These are phyloP conservation scores for Penicillium chermesinum DNA, from an alignment of 495 filamentous ascomycete genomes.

Conservation along the genomic window DNA sequence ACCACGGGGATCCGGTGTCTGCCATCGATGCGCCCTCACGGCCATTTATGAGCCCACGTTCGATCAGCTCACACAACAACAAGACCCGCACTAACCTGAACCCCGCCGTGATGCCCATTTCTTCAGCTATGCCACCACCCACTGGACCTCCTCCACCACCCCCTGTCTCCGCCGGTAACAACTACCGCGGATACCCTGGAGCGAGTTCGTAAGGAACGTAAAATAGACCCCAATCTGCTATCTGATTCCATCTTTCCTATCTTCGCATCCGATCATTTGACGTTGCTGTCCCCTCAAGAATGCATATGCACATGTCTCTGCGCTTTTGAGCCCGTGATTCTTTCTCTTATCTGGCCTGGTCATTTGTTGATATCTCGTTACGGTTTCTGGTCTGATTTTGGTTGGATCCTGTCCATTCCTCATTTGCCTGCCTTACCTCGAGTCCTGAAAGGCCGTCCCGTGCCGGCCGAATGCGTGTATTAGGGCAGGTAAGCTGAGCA, in stretches of 20 bases:
- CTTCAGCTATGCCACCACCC: slow-evolving; percentile 36
- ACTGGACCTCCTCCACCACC: slow-evolving; percentile 34
- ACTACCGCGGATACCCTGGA: slow-evolving; percentile 31
- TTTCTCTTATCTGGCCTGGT: neutral
- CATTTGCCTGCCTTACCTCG: too few relatives aligned
- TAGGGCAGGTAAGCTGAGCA: too few relatives aligned
- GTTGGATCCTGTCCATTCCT: neutral
- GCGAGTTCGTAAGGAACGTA: slow-evolving; percentile 1
- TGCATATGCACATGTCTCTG: slow-evolving; percentile 11
- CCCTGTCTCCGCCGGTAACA: slow-evolving; percentile 28
- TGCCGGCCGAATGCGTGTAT: too few relatives aligned
- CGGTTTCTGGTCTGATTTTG: neutral
- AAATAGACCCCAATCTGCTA: slow-evolving; percentile 5
- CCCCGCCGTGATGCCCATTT: slow-evolving; percentile 38
- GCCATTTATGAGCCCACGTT: slow-evolving; percentile 33
- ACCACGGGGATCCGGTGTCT: slow-evolving; percentile 35
- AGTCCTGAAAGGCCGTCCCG: too few relatives aligned
- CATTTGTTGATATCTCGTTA: neutral
- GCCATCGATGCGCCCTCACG: slow-evolving; percentile 32
- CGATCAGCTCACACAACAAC: slow-evolving; percentile 35
- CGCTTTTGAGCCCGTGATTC: neutral
- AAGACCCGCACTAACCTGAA: slow-evolving; percentile 34
- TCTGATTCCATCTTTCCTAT: neutral
- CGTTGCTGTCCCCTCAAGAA: neutral
- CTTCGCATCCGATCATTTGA: neutral